Evolutionary conservation across 805 yeast genomes (phyloP), one percentile per base, ranked within the genome.

Genomic region (Sungouiella thailandica): DNA sequence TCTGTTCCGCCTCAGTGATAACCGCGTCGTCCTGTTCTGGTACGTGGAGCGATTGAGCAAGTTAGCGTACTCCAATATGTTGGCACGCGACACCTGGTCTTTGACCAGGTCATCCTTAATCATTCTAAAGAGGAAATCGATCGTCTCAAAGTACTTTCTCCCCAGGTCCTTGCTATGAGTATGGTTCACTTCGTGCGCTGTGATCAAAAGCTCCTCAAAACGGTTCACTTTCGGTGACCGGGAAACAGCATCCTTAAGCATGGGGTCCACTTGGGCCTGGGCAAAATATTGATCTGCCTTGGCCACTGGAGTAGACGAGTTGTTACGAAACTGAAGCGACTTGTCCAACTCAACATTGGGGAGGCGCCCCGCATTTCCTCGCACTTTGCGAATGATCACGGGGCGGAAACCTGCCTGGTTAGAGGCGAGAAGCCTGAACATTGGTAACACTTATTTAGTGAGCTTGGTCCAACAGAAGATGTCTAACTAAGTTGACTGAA

Each of bases 401-500:
- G 70, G 68, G 39, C 65, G 55, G 31, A 65, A 43, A 27, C 60
- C 52, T 35, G 52, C 57, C 35, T 51, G 61, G 43, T 62, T 63
- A n/a, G 60, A 32, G 12, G 65, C 47, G 16, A 64, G 54, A 29
- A 65, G 52, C 42, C 69, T 56, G 37, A 65, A 64, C 70, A 65
- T 65, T n/a, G n/a, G n/a, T n/a, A n/a, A n/a, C n/a, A n/a, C n/a
- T n/a, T n/a, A n/a, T n/a, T n/a, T n/a, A n/a, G n/a, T n/a, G n/a
- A n/a, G n/a, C n/a, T n/a, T n/a, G n/a, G n/a, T n/a, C n/a, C n/a
- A n/a, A n/a, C n/a, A n/a, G n/a, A n/a, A n/a, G n/a, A n/a, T n/a
- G n/a, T n/a, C n/a, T n/a, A n/a, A n/a, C n/a, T n/a, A n/a, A n/a
- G n/a, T n/a, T n/a, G n/a, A n/a, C n/a, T n/a, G n/a, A n/a, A n/a